Evolutionary conservation across 208 protist species (phyloP).

Genomic region (Kentomonas sorsogonicus): DNA sequence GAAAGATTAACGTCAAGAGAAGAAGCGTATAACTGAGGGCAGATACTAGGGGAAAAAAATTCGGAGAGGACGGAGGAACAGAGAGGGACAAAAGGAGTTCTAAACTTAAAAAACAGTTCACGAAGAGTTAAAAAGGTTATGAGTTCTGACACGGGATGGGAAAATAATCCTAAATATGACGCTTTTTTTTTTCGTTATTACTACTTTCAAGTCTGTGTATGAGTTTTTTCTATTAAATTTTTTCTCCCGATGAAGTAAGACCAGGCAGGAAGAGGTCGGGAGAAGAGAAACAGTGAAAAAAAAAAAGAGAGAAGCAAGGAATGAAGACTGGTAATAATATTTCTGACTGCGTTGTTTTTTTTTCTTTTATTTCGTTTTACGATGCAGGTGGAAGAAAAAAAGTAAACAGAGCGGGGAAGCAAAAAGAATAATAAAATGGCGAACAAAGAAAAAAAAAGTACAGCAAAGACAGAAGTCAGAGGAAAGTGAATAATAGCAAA

Average conservation of each 20-base stretch:
- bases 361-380: not conserved
- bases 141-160: too few relatives aligned
- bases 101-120: too few relatives aligned
- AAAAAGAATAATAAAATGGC: constrained; percentile 6
- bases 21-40: too few relatives aligned
- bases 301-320: constrained; percentile 9
- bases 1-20: too few relatives aligned
- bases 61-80: not conserved
- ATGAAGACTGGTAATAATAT: constrained; percentile 7
- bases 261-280: constrained; percentile 8
- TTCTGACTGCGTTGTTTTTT: not conserved
- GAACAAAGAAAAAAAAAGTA: not conserved
- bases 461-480: constrained; percentile 1
- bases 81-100: too few relatives aligned
- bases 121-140: too few relatives aligned
- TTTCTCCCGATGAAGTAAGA: not conserved
- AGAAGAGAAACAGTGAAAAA: constrained; percentile 8
- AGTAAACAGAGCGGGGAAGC: not conserved
- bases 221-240: constrained; percentile 4
- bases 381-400: constrained; percentile 5
- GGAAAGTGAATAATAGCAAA: not conserved
- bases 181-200: constrained; percentile 1
- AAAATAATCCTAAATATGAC: constrained; percentile 6
- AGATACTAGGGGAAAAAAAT: constrained; percentile 36
- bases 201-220: constrained; percentile 18